A percentile compares a stretch with the other conserved stretches of the same genome.
phyloP scores from a whole-genome alignment of 169 alveolate species.

The Plasmodium fragile region DNA sequence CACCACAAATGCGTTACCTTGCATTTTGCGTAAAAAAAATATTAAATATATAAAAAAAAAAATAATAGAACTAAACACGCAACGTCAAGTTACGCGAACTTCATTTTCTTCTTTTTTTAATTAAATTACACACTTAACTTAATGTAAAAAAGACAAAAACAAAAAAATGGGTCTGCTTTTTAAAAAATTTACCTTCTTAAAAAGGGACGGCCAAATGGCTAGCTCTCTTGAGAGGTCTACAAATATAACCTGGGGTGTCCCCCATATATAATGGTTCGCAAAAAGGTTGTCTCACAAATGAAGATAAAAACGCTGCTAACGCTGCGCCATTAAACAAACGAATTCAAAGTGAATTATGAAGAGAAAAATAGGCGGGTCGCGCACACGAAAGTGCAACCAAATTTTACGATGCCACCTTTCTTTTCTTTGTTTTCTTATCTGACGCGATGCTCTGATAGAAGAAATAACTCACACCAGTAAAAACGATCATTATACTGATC shows the following conservation, averaged over 20 bases:
- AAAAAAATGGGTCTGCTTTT: not conserved
- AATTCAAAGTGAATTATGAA: not conserved
- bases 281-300: not conserved
- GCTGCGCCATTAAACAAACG: not conserved
- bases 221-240: not conserved
- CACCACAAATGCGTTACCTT: not conserved
- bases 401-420: not conserved
- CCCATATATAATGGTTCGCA: not conserved
- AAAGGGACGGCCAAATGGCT: not conserved
- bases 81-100: not conserved
- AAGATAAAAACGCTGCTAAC: not conserved
- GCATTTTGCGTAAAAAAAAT: not conserved
- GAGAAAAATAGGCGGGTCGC: not conserved
- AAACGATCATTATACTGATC: constrained; percentile 50
- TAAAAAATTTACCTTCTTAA: not conserved
- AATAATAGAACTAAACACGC: not conserved
- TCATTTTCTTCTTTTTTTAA: not conserved
- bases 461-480: constrained; percentile 70
- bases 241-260: not conserved
- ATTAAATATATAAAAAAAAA: not conserved
- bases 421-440: not conserved
- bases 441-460: constrained; percentile 40
- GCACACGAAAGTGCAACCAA: not conserved
- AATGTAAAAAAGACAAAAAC: not conserved
- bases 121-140: not conserved